phyloP scores from a whole-genome alignment of 2,329 filamentous ascomycete species.

The Gnomoniopsis sp. region DNA sequence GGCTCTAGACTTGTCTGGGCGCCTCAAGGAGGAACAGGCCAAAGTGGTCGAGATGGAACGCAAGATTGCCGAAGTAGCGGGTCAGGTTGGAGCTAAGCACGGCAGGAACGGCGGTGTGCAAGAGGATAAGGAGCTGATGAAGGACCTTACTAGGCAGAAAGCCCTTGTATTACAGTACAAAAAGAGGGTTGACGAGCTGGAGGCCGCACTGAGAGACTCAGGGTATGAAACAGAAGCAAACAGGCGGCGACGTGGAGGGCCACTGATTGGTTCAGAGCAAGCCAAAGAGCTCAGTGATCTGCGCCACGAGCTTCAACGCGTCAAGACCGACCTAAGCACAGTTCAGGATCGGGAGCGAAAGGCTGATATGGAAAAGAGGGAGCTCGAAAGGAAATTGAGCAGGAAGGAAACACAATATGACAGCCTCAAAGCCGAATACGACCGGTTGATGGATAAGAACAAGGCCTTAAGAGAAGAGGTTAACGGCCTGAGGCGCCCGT shows the following conservation, averaged over 20 bases:
- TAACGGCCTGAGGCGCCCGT: constrained; percentile 48
- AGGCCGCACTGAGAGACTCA: constrained; percentile 43
- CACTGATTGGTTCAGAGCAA: constrained; percentile 50
- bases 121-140: constrained; percentile 45
- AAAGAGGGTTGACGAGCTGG: constrained; percentile 56
- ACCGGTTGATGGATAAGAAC: constrained; percentile 53
- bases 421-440: constrained; percentile 46
- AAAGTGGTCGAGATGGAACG: constrained; percentile 63
- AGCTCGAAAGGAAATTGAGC: constrained; percentile 27
- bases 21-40: constrained; percentile 65
- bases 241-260: constrained; percentile 32
- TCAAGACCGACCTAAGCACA: constrained; percentile 47
- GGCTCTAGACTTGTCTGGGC: constrained; percentile 61
- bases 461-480: constrained; percentile 57
- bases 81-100: constrained; percentile 44
- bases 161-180: constrained; percentile 56
- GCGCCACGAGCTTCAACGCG: constrained; percentile 48
- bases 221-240: constrained; percentile 28
- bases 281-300: constrained; percentile 49
- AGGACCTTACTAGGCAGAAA: constrained; percentile 56
- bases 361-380: constrained; percentile 34
- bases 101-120: constrained; percentile 34
- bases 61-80: constrained; percentile 57
- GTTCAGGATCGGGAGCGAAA: constrained; percentile 42
- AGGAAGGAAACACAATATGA: constrained; percentile 31